Percentiles rank a stretch among this genome's conserved stretches.
phyloP scores from a whole-genome alignment of 2,329 filamentous ascomycete species.

The Hypoxylon sp. region DNA sequence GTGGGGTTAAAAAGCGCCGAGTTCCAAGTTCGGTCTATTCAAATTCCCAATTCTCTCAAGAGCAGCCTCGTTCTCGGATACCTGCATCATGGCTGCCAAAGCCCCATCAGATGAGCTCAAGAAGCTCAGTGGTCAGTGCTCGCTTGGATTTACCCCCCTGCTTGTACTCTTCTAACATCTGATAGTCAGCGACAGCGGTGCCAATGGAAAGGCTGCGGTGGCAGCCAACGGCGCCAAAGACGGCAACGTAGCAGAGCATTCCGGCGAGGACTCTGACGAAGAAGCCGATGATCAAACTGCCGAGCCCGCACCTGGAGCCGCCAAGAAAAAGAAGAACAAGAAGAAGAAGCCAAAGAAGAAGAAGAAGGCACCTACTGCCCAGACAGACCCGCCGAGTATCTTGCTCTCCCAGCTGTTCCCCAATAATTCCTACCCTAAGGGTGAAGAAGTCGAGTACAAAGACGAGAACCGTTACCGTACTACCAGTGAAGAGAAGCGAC shows the following conservation, averaged over 20 bases:
- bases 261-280: slow-evolving; percentile 68
- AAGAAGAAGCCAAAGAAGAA: slow-evolving; percentile 83
- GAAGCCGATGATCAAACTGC: slow-evolving; percentile 63
- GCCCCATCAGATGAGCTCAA: slow-evolving; percentile 59
- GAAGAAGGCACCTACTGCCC: slow-evolving; percentile 74
- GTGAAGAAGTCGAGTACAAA: slow-evolving; percentile 83
- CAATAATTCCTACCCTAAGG: slow-evolving; percentile 79
- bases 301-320: slow-evolving; percentile 57
- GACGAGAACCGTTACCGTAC: slow-evolving; percentile 85
- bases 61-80: slow-evolving; percentile 13
- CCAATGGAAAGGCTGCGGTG: slow-evolving; percentile 57
- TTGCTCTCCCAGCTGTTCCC: slow-evolving; percentile 81
- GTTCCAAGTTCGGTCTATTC: slow-evolving; percentile 8
- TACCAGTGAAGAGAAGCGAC: slow-evolving; percentile 86
- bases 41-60: slow-evolving; percentile 15
- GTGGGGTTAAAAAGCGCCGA: slow-evolving; percentile 39
- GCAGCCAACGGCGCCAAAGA: slow-evolving; percentile 57
- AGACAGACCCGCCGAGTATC: slow-evolving; percentile 84
- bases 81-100: slow-evolving; percentile 59
- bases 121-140: slow-evolving; percentile 58
- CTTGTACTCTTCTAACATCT: slow-evolving; percentile 14
- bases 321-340: slow-evolving; percentile 85
- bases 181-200: slow-evolving; percentile 59
- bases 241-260: slow-evolving; percentile 59
- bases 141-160: not conserved